Evolutionary conservation across 2,329 filamentous ascomycete genomes (phyloP).

Genomic region (Aspergillus pseudoterreus): DNA sequence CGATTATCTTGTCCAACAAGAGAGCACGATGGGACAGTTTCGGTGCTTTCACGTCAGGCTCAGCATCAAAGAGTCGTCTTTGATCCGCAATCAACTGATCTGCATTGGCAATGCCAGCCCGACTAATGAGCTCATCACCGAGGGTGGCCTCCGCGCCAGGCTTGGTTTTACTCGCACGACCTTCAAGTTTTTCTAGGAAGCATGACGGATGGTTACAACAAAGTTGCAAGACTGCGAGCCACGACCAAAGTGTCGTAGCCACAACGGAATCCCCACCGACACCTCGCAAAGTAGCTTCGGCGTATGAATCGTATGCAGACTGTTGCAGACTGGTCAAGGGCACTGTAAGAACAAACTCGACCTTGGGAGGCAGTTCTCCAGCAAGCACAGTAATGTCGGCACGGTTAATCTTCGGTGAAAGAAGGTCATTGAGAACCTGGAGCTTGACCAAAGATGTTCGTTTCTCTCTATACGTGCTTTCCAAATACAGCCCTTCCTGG

Average conservation of each 20-base stretch:
- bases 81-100: slow-evolving; percentile 32
- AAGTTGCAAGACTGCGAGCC: slow-evolving; percentile 50
- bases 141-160: slow-evolving; percentile 13
- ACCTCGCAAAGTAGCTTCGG: slow-evolving; percentile 36
- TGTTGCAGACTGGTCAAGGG: slow-evolving; percentile 65
- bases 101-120: slow-evolving; percentile 32
- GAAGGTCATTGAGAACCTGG: slow-evolving; percentile 64
- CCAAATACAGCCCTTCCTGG: slow-evolving; percentile 62
- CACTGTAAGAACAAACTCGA: slow-evolving; percentile 76
- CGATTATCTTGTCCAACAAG: slow-evolving; percentile 66
- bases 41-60: slow-evolving; percentile 40
- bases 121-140: slow-evolving; percentile 32
- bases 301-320: slow-evolving; percentile 57
- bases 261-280: slow-evolving; percentile 27
- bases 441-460: slow-evolving; percentile 64
- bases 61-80: slow-evolving; percentile 24
- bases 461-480: slow-evolving; percentile 57
- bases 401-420: slow-evolving; percentile 75
- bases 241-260: slow-evolving; percentile 51
- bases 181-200: slow-evolving; percentile 50
- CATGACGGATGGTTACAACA: slow-evolving; percentile 57
- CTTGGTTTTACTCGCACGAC: slow-evolving; percentile 27
- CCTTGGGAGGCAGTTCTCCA: slow-evolving; percentile 67
- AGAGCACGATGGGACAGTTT: slow-evolving; percentile 64
- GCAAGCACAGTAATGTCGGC: slow-evolving; percentile 66